phyloP scores from a whole-genome alignment of 2,329 filamentous ascomycete genomes.

The Aspergillus sp. region DNA sequence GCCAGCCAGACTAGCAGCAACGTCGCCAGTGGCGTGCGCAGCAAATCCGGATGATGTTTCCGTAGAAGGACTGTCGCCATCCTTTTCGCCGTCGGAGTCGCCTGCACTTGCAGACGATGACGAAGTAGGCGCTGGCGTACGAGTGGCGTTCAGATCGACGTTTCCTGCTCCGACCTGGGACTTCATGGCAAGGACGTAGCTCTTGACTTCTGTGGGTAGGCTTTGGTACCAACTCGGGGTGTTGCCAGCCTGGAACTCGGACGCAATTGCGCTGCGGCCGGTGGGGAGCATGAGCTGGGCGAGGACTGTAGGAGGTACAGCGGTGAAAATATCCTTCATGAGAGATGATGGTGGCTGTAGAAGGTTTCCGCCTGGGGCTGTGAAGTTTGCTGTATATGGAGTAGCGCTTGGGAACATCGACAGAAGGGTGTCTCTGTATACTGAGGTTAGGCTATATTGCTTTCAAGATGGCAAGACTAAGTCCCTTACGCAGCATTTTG shows the following conservation, averaged over 20 bases:
- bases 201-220: constrained; percentile 32
- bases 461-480: too few relatives aligned
- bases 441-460: background rate
- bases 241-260: constrained; percentile 30
- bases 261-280: constrained; percentile 30
- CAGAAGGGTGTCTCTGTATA: constrained; percentile 4
- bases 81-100: background rate
- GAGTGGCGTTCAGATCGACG: constrained; percentile 1
- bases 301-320: constrained; percentile 31
- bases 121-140: background rate
- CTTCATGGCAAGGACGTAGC: constrained; percentile 32
- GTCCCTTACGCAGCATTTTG: background rate
- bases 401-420: constrained; percentile 9
- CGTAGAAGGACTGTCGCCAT: background rate
- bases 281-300: constrained; percentile 29
- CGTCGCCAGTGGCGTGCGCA: constrained; percentile 5
- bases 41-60: constrained; percentile 1
- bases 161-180: constrained; percentile 23
- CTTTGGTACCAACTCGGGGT: constrained; percentile 34
- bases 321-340: constrained; percentile 31
- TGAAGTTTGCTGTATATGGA: constrained; percentile 8
- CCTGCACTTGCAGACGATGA: background rate
- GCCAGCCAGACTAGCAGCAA: background rate
- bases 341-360: constrained; percentile 29
- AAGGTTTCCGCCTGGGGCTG: constrained; percentile 8